These are phyloP conservation scores for Limtongia smithiae DNA, from an alignment of 805 yeast species.

Conservation along the genomic window DNA sequence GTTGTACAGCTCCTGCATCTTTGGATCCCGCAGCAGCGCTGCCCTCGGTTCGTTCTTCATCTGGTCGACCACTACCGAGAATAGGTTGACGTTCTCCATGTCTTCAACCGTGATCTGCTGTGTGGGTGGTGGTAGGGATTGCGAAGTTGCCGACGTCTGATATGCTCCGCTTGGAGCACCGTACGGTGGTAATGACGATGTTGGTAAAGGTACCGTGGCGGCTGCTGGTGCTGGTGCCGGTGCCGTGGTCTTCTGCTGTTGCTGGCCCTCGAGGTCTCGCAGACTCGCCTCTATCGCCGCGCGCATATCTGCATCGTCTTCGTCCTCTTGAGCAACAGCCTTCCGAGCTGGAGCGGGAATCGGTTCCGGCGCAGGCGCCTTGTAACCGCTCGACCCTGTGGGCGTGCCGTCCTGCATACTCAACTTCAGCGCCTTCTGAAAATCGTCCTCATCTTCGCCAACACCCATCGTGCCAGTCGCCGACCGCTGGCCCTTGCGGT, in stretches of 20 bases:
- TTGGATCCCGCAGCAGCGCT: conserved; percentile 46
- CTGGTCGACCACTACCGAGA: conserved; percentile 61
- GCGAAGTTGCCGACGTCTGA: background rate
- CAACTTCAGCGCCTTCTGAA: conserved; percentile 71
- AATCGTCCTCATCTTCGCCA: conserved; percentile 66
- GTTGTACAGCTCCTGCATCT: conserved; percentile 55
- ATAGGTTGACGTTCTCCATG: conserved; percentile 64
- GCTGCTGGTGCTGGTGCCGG: conserved; percentile 19
- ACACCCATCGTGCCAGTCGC: conserved; percentile 28
- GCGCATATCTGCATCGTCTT: conserved; percentile 78
- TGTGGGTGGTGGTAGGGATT: too few species aligned
- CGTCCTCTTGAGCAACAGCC: conserved; percentile 46
- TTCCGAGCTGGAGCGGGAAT: background rate
- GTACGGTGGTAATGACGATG: conserved; percentile 1
- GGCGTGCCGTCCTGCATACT: conserved; percentile 57
- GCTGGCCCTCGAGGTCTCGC: conserved; percentile 55
- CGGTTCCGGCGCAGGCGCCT: conserved; percentile 25
- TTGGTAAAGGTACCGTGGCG: background rate
- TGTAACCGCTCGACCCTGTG: conserved; percentile 11
- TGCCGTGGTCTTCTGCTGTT: conserved; percentile 29
- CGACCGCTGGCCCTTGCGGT: conserved; percentile 28
- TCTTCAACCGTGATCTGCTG: conserved; percentile 54
- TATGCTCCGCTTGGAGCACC: background rate
- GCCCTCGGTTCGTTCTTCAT: conserved; percentile 47
- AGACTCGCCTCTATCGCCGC: conserved; percentile 94